Conservation (phyloP, 1,284 basidiomycete species). For the Microbotryomycetes sp. region DNA sequence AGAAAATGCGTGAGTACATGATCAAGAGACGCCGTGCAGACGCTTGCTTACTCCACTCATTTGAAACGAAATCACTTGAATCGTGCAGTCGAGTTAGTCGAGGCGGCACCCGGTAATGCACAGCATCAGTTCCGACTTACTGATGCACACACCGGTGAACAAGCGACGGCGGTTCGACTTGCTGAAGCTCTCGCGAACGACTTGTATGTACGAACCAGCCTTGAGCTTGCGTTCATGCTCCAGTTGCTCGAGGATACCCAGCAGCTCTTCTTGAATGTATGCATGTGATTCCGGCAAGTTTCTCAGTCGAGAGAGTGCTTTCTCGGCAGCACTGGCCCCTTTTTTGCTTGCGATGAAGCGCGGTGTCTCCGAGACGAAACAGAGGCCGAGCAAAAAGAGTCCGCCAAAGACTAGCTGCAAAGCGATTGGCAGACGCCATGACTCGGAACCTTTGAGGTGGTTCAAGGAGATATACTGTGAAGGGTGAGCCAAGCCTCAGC, state of each 20-base stretch:
- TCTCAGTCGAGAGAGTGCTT: not conserved
- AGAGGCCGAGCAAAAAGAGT: not conserved
- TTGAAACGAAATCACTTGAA: too few species aligned
- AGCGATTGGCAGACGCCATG: not conserved
- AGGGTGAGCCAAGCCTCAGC: not conserved
- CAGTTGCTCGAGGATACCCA: not conserved
- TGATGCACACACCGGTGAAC: not conserved
- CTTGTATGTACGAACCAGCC: not conserved
- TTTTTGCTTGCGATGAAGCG: not conserved
- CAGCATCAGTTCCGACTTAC: not conserved
- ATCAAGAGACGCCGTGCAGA: too few species aligned
- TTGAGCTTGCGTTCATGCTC: not conserved
- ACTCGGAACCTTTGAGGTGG: too few species aligned
- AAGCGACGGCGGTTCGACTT: not conserved
- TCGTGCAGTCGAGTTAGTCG: too few species aligned
- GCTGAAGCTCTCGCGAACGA: not conserved
- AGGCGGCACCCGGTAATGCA: not conserved
- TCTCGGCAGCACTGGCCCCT: not conserved
- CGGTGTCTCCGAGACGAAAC: not conserved
- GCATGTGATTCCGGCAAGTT: not conserved
- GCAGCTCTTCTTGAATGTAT: not conserved
- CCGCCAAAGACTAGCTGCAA: not conserved
- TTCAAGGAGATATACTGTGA: not conserved
- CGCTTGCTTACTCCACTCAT: too few species aligned
- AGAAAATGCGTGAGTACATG: too few species aligned